Base-by-base conservation (phyloP, 2,329 filamentous ascomycete genomes). In the Plectosphaerella plurivora region DNA sequence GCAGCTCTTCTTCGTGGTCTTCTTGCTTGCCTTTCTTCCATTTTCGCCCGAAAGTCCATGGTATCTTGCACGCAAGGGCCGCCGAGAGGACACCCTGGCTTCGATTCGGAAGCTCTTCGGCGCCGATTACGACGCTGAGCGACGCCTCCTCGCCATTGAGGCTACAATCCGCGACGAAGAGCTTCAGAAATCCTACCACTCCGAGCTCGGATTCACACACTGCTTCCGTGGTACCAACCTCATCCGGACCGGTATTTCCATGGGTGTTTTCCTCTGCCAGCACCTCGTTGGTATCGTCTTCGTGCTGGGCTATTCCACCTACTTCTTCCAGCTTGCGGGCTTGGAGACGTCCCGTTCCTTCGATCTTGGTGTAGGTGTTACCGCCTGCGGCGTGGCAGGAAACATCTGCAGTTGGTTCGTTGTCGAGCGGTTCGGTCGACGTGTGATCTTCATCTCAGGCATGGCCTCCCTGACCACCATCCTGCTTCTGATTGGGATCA, bases 61-160 rank as follows among this genome's bases (percentile, higher is more conserved):
- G 33, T 36, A 36, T 14, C 33, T 36, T 14, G 33, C 14, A 9
- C 8, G 33, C 8, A 36, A 36, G 33, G 33, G 33, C 8, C 33
- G 14, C 8, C 8, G 33, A 14, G 33, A 36, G 8, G 33, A 8
- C 8, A 14, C 33, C 8, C 8, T 14, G 8, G 8, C 8, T 8
- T 36, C 33, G 8, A 14, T 36, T 14, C 33, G 14, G 8, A 36
- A 36, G 33, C 33, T 36, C 8, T 36, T 36, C 14, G 33, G 33
- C 8, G 33, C 33, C 14, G 33, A 36, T 14, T 36, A 9, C 69
- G 1, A 59, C 81, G 80, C 59, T 50, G 47, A 61, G 28, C 64
- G 69, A 39, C 64, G 72, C 49, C 71, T 82, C 45, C 73, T 79
- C 36, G 82, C 83, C 79, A 82, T 83, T 72, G 71, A 73, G 56